Evolutionary conservation across 768 basidiomycete species (phyloP), one percentile per base, ranked within the genome.

Genomic region (Kwoniella dejecticola): DNA sequence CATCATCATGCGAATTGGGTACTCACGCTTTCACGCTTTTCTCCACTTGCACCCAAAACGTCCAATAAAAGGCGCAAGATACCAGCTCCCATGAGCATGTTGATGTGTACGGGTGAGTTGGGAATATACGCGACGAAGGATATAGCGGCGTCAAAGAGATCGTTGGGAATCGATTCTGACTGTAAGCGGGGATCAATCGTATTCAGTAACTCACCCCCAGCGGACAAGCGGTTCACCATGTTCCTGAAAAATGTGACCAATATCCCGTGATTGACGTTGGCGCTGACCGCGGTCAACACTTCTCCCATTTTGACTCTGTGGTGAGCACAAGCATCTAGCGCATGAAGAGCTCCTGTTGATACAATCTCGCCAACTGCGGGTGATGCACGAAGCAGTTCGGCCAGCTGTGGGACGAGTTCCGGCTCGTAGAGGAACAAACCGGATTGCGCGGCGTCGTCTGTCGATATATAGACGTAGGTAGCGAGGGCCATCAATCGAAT

Each of bases 391-490:
- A 98, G 83, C 23, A 98, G 83, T 70, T 94, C 91, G 11, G 93
- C 91, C 60, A 97, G 83, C 71, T 94, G 90, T 1, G 84, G 81
- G 68, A 96, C 87, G 53, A 98, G 83, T 71, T 96, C 94, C 6
- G 95, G 95, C 77, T 98, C 94, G 72, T 92, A 94, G 11, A 98
- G 83, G 81, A 98, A 95, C 42, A 98, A 85, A 3, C 89, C 85
- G 7, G 67, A 62, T 40, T 87, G 84, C 1, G 90, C 89, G 75
- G 88, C 86, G 38, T 83, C 82, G 79, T 98, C 94, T 44, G 64
- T 82, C 76, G 73, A 91, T 87, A 53, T 91, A 77, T 91, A 91
- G 29, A 89, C 89, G 72, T 91, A 97, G 46, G 94, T 89, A 23
- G 92, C 89, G 59, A 95, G 88, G 10, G 95, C 87, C 42, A 96